Percentiles rank a stretch among this genome's conserved stretches.
Conservation (phyloP, 192 early-diverging fungal species). For the Backusella circina region DNA sequence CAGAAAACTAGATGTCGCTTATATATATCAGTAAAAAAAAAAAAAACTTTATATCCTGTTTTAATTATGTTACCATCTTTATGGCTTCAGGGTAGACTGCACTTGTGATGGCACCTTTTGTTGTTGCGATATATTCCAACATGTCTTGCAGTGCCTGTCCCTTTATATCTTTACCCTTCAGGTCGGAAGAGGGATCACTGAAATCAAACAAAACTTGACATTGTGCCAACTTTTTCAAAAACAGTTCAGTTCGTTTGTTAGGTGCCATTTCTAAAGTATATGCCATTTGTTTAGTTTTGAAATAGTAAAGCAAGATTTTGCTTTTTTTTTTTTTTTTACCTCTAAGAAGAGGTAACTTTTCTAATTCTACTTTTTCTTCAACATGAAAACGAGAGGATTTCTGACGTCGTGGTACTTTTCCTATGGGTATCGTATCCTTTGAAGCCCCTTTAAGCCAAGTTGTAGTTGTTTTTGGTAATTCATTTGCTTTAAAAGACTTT, state of each 20-base stretch:
- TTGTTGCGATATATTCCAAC: conserved; percentile 89
- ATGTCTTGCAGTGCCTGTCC: conserved; percentile 87
- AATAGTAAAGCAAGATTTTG: too few relatives aligned
- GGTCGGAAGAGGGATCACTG: conserved; percentile 81
- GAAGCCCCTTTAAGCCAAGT: conserved; percentile 49
- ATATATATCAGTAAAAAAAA: not conserved
- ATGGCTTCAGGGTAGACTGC: conserved; percentile 91
- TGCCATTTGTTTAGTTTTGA: not conserved
- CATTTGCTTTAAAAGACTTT: not conserved
- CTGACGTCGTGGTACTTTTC: conserved; percentile 79
- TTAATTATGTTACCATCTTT: conserved; percentile 71
- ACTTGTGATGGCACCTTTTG: conserved; percentile 84
- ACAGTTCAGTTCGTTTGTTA: conserved; percentile 81
- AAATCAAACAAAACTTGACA: conserved; percentile 96
- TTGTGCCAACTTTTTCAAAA: conserved; percentile 88
- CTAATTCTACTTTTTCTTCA: conserved; percentile 70
- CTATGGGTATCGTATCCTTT: conserved; percentile 71
- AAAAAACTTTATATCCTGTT: not conserved
- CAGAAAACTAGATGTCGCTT: conserved; percentile 62
- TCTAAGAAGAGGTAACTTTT: conserved; percentile 70
- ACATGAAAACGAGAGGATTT: conserved; percentile 86
- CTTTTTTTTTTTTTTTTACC: conserved; percentile 42
- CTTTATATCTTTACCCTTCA: conserved; percentile 97
- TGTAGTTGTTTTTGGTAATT: not conserved
- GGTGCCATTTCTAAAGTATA: conserved; percentile 64